Base-by-base conservation (phyloP, 345 rosid genomes). In the Euphorbia tirucalli region DNA sequence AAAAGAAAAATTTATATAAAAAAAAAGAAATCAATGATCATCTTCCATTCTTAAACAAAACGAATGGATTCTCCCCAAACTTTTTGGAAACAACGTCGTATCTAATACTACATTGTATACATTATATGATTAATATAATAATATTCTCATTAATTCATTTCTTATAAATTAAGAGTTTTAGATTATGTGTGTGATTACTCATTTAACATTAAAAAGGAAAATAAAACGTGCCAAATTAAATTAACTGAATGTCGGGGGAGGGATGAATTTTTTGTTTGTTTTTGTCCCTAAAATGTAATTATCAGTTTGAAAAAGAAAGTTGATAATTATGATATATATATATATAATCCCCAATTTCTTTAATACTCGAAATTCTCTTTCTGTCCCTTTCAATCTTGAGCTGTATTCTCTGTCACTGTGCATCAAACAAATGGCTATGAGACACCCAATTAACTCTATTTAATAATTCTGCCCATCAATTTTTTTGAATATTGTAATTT, bases 351-450 rank as follows among this genome's bases (percentile, higher is more conserved):
- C 21, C 61, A 37, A 5, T 35, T 57, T 15, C 25, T 30, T 68
- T 77, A 35, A 35, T 35, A 7, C 3, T 35, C 39, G 39, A 43
- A 15, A 4, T 39, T 54, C 49, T 66, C 61, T 58, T 27, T 56
- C 6, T 44, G 65, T 65, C 54, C 41, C 30, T 46, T 18, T 75
- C 65, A 10, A 63, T 56, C 52, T 46, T 69, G 54, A 73, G 77
- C 71, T 61, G 74, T 77, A 54, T 49, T 15, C 19, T 72, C 57
- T 27, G 70, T 72, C 73, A 61, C 19, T 37, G 19, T 13, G 52
- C 21, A 28, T 72, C 55, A 24, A 30, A 60, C 59, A 48, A 44
- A 37, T 44, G 61, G 63, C 66, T 61, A 44, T 5, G 13, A 31
- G 28, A 63, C 68, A 63, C 52, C 28, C n/a, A 37, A 55, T 57